A percentile compares a stretch with the other conserved stretches of the same genome.
Conservation (phyloP, 176 grass and related monocot species). For the Typha latifolia region DNA sequence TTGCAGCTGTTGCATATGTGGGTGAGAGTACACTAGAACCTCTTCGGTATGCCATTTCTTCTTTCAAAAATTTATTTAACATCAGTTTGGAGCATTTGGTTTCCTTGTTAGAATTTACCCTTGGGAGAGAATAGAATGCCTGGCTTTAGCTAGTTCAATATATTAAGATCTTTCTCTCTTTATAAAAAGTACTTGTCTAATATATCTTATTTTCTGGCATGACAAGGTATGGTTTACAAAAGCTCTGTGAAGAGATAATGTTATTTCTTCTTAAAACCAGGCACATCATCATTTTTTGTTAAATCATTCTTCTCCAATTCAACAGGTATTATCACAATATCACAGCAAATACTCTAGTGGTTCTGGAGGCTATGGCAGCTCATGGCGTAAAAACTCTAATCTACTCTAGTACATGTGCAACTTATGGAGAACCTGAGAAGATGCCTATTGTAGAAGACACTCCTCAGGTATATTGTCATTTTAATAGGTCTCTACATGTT, state of each 20-base stretch:
- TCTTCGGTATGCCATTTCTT: conserved; percentile 52
- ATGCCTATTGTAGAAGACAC: conserved; percentile 91
- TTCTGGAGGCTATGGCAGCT: conserved; percentile 86
- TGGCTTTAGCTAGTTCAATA: neutral
- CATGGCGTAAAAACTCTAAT: conserved; percentile 82
- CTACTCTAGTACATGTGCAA: conserved; percentile 96
- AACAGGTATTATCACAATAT: conserved; percentile 99
- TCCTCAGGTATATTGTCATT: conserved; percentile 53
- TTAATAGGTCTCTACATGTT: neutral
- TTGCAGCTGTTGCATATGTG: conserved; percentile 95
- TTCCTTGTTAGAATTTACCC: too few species aligned
- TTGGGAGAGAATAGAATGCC: too few species aligned
- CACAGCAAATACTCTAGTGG: conserved; percentile 72
- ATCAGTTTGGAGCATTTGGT: neutral
- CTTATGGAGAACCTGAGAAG: conserved; percentile 87
- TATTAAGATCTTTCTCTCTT: neutral
- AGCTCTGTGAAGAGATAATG: too few species aligned
- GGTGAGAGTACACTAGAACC: conserved; percentile 95
- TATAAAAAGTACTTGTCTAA: neutral
- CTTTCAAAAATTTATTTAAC: neutral
- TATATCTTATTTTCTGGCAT: neutral
- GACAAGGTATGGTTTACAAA: neutral
- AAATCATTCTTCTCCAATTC: neutral
- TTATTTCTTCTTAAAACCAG: neutral
- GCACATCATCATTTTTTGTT: neutral